Evolutionary conservation across 345 rosid species (phyloP).

Genomic region (Ailanthus altissimus): DNA sequence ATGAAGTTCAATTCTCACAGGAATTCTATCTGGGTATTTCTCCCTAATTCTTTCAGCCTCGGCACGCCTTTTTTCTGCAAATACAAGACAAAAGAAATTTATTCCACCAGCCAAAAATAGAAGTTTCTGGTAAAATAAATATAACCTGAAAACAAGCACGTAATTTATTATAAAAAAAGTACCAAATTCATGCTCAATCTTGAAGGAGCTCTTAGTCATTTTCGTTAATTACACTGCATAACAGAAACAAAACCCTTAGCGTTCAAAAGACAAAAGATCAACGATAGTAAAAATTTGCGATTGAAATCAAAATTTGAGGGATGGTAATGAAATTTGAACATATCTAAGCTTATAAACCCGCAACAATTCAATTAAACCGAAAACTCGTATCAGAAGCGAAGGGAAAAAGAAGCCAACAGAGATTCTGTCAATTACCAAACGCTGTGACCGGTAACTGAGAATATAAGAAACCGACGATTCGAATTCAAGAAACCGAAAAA

Average conservation of each 20-base stretch:
- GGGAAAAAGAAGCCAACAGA: neutral
- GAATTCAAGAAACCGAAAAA: neutral
- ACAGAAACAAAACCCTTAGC: neutral
- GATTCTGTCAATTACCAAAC: neutral
- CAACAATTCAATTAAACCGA: neutral
- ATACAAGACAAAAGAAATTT: slow-evolving; percentile 10
- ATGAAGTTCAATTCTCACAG: slow-evolving; percentile 38
- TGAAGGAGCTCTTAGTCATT: slow-evolving; percentile 63
- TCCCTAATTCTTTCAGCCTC: slow-evolving; percentile 74
- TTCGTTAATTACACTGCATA: slow-evolving; percentile 23
- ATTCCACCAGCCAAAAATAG: slow-evolving; percentile 3
- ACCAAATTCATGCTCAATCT: slow-evolving; percentile 71
- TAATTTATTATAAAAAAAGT: slow-evolving; percentile 11
- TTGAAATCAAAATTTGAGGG: neutral
- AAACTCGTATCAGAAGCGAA: neutral
- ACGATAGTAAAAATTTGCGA: too few species aligned
- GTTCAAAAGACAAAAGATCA: neutral
- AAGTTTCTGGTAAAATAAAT: neutral
- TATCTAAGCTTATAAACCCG: neutral
- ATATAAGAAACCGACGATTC: neutral
- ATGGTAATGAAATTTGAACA: neutral
- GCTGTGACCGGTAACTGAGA: neutral
- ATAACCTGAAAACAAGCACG: too few species aligned
- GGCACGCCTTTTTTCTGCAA: slow-evolving; percentile 65
- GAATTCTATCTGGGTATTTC: slow-evolving; percentile 74